Base-by-base conservation (phyloP, 2,329 filamentous ascomycete genomes). In the Stachybotrys chartarum region DNA sequence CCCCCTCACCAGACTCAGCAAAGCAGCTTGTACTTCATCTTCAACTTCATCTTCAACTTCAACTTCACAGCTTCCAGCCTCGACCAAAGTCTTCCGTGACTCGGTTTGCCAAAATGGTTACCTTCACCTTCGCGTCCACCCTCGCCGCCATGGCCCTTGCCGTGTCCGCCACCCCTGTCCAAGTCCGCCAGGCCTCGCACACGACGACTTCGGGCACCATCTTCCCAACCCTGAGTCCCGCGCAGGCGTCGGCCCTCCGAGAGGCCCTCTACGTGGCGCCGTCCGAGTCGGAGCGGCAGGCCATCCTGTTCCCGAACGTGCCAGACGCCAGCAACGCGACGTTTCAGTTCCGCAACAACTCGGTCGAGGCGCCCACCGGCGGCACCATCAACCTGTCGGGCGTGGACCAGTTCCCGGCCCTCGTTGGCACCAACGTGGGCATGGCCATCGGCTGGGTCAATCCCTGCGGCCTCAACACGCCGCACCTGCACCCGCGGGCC, bases 391-490 rank as follows among this genome's bases (percentile, higher is more conserved):
- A 70, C 44, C 76, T 77, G 63, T 42, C 50, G 6, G 48, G 52
- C n/a, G 32, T 30, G 14, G 35, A 44, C 47, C 30, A 52, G 39
- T 55, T 58, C 48, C 76, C 75, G 0, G 72, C 73, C 11, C 69
- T 78, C n/a, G 70, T 75, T 46, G 70, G 70, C 55, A 75, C 72
- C 3, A 68, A 71, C 17, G 66, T 73, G 16, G 68, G 66, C 51
- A 72, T 72, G 62, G 72, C 72, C 30, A 65, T 77, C 17, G 75
- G 74, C 49, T 76, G 74, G 64, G 63, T 78, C 56, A 71, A 71
- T 48, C 69, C 64, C 50, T 78, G 75, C 63, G 75, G 72, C 51
- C 72, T 78, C 59, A 76, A 75, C 63, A 75, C 70, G 7, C 73
- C 72, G 6, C 74, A 76, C 63, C 63, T 67, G 5, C 74, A 76